Percentiles rank a stretch among this genome's conserved stretches.
These are phyloP conservation scores for Rachicladosporium sp. DNA, from an alignment of 2,329 filamentous ascomycete genomes.

Conservation along the genomic window DNA sequence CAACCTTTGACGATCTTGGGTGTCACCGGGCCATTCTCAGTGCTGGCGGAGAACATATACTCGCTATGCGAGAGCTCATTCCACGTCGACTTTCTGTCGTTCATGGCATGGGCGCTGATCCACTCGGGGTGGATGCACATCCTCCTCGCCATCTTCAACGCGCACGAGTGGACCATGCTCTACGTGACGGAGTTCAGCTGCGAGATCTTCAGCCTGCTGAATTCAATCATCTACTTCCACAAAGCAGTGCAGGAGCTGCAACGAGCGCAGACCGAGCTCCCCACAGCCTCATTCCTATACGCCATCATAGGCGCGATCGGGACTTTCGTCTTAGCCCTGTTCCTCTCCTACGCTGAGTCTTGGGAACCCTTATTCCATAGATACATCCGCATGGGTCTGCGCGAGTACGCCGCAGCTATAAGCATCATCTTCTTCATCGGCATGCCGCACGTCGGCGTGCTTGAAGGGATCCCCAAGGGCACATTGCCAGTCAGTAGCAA, in stretches of 20 bases:
- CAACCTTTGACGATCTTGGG: conserved; percentile 55
- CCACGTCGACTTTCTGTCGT: conserved; percentile 48
- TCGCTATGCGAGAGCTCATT: conserved; percentile 44
- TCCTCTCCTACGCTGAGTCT: conserved; percentile 47
- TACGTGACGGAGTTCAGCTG: conserved; percentile 56
- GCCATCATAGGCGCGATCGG: conserved; percentile 51
- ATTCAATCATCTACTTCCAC: conserved; percentile 57
- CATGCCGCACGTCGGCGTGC: conserved; percentile 49
- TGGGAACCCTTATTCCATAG: conserved; percentile 52
- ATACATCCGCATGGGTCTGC: conserved; percentile 48
- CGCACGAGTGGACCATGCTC: conserved; percentile 58
- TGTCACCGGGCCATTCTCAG: conserved; percentile 55
- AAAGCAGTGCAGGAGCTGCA: conserved; percentile 54
- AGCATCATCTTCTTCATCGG: conserved; percentile 54
- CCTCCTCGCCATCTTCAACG: conserved; percentile 52
- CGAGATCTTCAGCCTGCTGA: conserved; percentile 54
- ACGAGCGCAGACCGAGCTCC: conserved; percentile 43
- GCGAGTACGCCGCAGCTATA: conserved; percentile 55
- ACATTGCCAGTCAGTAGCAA: conserved; percentile 42
- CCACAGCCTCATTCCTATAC: conserved; percentile 52
- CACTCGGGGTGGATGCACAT: conserved; percentile 55
- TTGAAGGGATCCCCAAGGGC: conserved; percentile 46
- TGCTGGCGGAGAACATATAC: conserved; percentile 54
- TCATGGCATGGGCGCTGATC: conserved; percentile 57
- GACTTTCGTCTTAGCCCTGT: conserved; percentile 50